These are phyloP conservation scores for Ceratocystis diversiconidia DNA, from an alignment of 2,329 filamentous ascomycete species.

Conservation along the genomic window DNA sequence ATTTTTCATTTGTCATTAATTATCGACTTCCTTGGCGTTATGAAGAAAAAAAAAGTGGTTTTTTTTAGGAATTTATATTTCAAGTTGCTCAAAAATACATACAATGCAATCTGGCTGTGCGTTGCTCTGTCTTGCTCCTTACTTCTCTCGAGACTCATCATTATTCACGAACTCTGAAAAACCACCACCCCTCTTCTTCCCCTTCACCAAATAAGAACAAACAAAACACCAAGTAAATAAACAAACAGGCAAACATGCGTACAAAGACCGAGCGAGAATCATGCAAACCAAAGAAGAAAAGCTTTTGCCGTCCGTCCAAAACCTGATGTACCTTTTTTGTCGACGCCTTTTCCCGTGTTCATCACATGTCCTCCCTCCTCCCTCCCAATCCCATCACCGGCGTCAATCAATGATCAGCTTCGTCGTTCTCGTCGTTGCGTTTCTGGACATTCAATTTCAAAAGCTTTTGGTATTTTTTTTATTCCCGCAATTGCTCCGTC, in stretches of 20 bases:
- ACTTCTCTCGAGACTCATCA: neutral
- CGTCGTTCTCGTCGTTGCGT: constrained; percentile 1
- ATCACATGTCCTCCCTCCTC: neutral
- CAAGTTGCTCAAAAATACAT: neutral
- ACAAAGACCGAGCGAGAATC: neutral
- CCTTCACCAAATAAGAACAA: no score
- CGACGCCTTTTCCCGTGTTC: neutral
- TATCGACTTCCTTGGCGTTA: neutral
- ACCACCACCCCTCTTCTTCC: no score
- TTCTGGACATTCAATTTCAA: constrained; percentile 1
- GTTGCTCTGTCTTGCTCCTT: neutral
- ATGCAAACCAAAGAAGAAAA: constrained; percentile 15
- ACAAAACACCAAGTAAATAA: neutral
- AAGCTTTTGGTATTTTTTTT: constrained; percentile 6
- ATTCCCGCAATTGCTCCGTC: neutral
- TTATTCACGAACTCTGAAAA: no score
- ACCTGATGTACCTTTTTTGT: neutral
- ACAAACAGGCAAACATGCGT: neutral
- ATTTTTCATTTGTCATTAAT: constrained; percentile 2
- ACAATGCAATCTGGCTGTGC: neutral
- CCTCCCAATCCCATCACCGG: neutral
- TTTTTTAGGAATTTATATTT: neutral
- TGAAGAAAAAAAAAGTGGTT: neutral
- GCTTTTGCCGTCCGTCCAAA: neutral
- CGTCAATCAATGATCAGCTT: neutral